Evolutionary conservation across 768 basidiomycete genomes (phyloP), one percentile per base, ranked within the genome.

Genomic region (Pisolithus microcarpus): DNA sequence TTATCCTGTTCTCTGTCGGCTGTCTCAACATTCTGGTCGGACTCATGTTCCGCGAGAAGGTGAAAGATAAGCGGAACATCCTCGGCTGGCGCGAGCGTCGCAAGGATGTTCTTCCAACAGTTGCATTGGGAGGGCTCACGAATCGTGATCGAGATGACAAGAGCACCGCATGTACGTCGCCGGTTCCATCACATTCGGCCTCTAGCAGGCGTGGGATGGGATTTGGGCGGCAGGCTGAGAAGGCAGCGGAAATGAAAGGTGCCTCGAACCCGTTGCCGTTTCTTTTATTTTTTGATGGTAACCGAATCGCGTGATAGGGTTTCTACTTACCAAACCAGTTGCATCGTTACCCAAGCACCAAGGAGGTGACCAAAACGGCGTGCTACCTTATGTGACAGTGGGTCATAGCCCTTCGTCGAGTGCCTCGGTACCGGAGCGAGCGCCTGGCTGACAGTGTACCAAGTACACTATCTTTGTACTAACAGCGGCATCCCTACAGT

Each of bases 1-100:
- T 89, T 75, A 79, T 92, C 70, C 73, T 91, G 56, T 92, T 92
- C 67, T 78, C 86, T 52, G 61, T 92, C 48, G 90, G 87, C 5
- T 90, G 87, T 65, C 65, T 87, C 61, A 91, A 94, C 74, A 85
- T 92, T 56, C 65, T 90, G 43, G 77, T 85, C 58, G 87, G 88
- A 30, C 79, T 91, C 64, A 75, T 89, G 66, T 91, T 87, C 80
- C 82, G 85, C 55, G 78, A 82, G 56, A 65, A 65, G 1, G 82
- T 77, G 55, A 89, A 85, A 66, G 58, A 69, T 56, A 80, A 78
- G 58, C 83, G 87, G 43, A 82, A 81, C 18, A 72, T 91, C 61
- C 77, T 76, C 21, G 71, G 78, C 21, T 88, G 85, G 87, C 75
- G 81, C 54, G 76, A 75, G 44, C 74, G 80, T 40, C 64, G 73